Evolutionary conservation across 108 stramenopile genomes (phyloP), one percentile per base, ranked within the genome.

Genomic region (Nitzschia inconspicua): DNA sequence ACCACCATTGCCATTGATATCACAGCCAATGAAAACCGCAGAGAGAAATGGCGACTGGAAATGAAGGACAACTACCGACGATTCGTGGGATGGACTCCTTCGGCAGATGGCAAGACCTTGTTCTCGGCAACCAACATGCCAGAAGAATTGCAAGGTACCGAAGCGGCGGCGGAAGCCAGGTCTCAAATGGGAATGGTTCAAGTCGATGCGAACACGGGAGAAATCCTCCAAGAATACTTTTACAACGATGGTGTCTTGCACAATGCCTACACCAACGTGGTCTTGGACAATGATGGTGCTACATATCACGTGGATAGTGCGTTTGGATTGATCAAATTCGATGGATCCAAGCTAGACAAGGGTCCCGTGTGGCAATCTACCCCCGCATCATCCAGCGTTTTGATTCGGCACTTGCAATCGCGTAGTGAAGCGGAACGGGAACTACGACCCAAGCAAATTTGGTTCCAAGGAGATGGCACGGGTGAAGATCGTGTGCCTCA

Each of bases 101-200:
- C 53, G n/a, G 37, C 2, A 2, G 53, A 54, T 54, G 53, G 53
- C 10, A 36, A 54, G 34, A 23, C 53, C 11, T 18, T 54, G 4
- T 35, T 32, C 24, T 36, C 34, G 18, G 53, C 53, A 0, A 54
- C 24, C 34, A 34, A 54, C 37, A 28, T 54, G 19, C 18, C 53
- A 2, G 34, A 54, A 9, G 4, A 6, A 4, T 28, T 31, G 22
- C 31, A 20, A 16, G 18, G 23, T 23, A 35, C 35, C 28, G n/a
- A n/a, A n/a, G n/a, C n/a, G n/a, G n/a, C n/a, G n/a, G n/a, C n/a
- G n/a, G n/a, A n/a, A n/a, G n/a, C n/a, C n/a, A n/a, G n/a, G n/a
- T n/a, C n/a, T n/a, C n/a, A n/a, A n/a, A n/a, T n/a, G n/a, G 57
- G 57, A 20, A 58, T 58, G 26, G 40, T 58, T 7, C n/a, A 40